Percentiles rank a stretch among this genome's conserved stretches.
Evolutionary conservation across 345 rosid species (phyloP).

Genomic region (Syzygium grande): DNA sequence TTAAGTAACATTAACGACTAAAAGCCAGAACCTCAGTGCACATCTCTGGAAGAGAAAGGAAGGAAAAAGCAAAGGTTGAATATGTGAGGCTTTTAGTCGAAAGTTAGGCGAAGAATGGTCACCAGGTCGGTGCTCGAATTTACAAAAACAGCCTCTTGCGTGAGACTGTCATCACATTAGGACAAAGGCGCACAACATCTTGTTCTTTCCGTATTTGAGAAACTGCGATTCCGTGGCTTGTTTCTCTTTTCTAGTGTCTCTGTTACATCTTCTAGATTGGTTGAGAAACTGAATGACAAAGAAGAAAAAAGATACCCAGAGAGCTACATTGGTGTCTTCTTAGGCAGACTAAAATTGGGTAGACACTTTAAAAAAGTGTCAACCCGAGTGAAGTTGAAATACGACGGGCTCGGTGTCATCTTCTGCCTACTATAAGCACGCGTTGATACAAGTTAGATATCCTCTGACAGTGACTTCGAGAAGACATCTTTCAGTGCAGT

Average conservation of each 20-base stretch:
- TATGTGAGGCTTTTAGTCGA: background rate
- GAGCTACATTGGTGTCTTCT: background rate
- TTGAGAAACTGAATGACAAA: background rate
- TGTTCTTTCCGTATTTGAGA: background rate
- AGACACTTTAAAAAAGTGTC: background rate
- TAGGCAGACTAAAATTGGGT: background rate
- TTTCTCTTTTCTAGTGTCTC: background rate
- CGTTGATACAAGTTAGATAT: background rate
- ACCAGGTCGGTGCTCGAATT: background rate
- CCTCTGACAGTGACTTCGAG: background rate
- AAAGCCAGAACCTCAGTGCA: background rate
- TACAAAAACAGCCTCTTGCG: background rate
- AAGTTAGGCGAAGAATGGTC: background rate
- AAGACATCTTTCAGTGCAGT: background rate
- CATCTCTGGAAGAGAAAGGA: background rate
- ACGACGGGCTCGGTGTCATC: background rate
- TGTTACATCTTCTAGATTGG: background rate
- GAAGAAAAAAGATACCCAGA: background rate
- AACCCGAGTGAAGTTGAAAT: background rate
- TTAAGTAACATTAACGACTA: background rate
- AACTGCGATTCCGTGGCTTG: background rate
- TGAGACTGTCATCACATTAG: background rate
- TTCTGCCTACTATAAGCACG: background rate
- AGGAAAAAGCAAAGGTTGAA: background rate
- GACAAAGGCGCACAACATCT: background rate